A percentile compares a stretch with the other conserved stretches of the same genome.
These are phyloP conservation scores for Dendrocalamus sinicus DNA, from an alignment of 176 grass and related monocot species.

Conservation along the genomic window DNA sequence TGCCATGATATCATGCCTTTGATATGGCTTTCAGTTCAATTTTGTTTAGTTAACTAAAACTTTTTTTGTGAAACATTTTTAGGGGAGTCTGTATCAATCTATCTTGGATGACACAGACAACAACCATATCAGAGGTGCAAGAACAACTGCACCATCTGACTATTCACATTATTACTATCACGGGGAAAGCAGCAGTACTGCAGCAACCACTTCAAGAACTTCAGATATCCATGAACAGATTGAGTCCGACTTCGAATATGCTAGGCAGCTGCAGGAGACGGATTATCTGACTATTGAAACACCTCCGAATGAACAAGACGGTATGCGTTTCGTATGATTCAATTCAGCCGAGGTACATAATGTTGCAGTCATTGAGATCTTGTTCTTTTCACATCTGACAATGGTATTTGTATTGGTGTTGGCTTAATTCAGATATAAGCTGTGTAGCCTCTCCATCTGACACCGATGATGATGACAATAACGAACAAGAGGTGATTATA, in stretches of 20 bases:
- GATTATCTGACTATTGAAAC: slow-evolving; percentile 41
- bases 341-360: background rate
- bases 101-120: slow-evolving; percentile 26
- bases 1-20: background rate
- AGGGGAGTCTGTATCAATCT: slow-evolving; percentile 57
- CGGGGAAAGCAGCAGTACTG: slow-evolving; percentile 45
- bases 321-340: slow-evolving; percentile 35
- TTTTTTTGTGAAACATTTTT: background rate
- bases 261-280: slow-evolving; percentile 62
- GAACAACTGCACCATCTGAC: slow-evolving; percentile 7
- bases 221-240: slow-evolving; percentile 51
- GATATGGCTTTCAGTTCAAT: background rate
- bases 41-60: background rate
- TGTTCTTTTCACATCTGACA: background rate
- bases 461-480: slow-evolving; percentile 39
- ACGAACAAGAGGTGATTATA: slow-evolving; percentile 59
- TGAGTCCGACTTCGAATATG: slow-evolving; percentile 52
- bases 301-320: slow-evolving; percentile 32
- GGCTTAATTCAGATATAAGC: slow-evolving; percentile 48
- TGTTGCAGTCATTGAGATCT: background rate
- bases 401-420: slow-evolving; percentile 18
- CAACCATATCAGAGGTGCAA: slow-evolving; percentile 33
- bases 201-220: slow-evolving; percentile 20
- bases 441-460: slow-evolving; percentile 62
- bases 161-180: slow-evolving; percentile 36